Conservation (phyloP, 2,329 filamentous ascomycete genomes). For the Tympanopsis confertula region DNA sequence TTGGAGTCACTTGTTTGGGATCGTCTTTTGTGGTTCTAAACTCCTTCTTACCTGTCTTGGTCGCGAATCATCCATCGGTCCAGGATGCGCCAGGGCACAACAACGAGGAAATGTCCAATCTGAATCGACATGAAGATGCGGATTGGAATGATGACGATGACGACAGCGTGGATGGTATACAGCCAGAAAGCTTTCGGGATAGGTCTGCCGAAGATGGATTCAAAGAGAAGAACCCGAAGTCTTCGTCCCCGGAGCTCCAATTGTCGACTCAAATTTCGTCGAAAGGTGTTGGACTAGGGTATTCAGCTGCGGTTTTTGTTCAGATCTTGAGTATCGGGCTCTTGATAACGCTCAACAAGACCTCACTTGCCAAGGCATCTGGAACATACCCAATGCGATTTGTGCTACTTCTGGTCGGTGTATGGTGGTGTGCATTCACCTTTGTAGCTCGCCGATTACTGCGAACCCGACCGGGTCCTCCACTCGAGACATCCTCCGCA, state of each 20-base stretch:
- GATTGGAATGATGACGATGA: constrained; percentile 10
- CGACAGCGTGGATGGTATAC: background rate
- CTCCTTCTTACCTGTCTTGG: constrained; percentile 83
- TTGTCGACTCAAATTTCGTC: background rate
- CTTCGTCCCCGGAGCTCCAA: background rate
- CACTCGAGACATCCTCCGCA: constrained; percentile 37
- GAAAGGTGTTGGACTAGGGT: constrained; percentile 1
- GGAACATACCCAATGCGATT: constrained; percentile 77
- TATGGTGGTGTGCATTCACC: constrained; percentile 89
- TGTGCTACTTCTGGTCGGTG: constrained; percentile 74
- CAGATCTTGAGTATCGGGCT: constrained; percentile 79
- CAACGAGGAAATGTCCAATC: constrained; percentile 11
- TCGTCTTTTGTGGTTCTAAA: constrained; percentile 92
- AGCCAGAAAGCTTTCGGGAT: background rate
- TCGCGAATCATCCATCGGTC: constrained; percentile 65
- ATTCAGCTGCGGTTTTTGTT: constrained; percentile 63
- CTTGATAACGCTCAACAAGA: constrained; percentile 68
- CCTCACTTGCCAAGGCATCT: constrained; percentile 63
- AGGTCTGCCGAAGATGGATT: background rate
- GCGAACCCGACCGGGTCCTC: constrained; percentile 77
- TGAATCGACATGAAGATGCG: constrained; percentile 14
- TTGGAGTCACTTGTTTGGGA: constrained; percentile 89
- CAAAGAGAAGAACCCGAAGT: background rate
- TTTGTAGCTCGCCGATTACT: constrained; percentile 82
- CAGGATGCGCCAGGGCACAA: constrained; percentile 5